Conservation (phyloP, 148 eudicot species). For the Silene latifolia region DNA sequence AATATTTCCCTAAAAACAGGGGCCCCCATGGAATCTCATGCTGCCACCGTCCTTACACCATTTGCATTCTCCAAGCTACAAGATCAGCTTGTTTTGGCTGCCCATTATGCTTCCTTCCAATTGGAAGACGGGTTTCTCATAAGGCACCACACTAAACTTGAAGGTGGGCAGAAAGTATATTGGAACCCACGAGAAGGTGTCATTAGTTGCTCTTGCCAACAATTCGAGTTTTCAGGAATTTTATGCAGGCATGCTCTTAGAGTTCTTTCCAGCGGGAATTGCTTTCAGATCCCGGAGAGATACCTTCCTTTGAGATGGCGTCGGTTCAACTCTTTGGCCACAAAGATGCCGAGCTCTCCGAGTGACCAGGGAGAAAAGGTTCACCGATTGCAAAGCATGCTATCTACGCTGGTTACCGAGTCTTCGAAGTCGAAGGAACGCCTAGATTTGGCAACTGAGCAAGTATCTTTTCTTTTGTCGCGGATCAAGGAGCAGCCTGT, state of each 20-base stretch:
- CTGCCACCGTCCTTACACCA: constrained; percentile 77
- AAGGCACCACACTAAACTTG: constrained; percentile 74
- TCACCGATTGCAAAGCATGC: constrained; percentile 67
- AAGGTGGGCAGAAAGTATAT: constrained; percentile 86
- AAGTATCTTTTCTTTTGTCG: constrained; percentile 67
- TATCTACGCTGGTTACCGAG: constrained; percentile 62
- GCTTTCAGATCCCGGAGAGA: constrained; percentile 91
- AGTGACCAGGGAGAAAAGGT: constrained; percentile 57
- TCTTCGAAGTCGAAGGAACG: constrained; percentile 78
- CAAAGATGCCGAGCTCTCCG: constrained; percentile 33
- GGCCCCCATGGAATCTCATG: constrained; percentile 97
- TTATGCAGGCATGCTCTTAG: constrained; percentile 87
- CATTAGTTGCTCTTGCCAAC: constrained; percentile 73
- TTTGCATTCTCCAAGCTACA: constrained; percentile 91
- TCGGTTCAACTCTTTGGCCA: constrained; percentile 41
- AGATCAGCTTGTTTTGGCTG: constrained; percentile 82
- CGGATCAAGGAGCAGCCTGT: constrained; percentile 67
- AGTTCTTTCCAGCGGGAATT: constrained; percentile 81
- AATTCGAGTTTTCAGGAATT: constrained; percentile 81
- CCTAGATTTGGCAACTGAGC: constrained; percentile 71
- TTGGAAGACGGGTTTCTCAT: constrained; percentile 71
- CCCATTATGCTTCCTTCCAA: constrained; percentile 88
- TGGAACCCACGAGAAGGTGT: constrained; percentile 78
- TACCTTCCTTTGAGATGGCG: constrained; percentile 90
- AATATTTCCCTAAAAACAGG: constrained; percentile 89